These are phyloP conservation scores for Creolimax fragrantissima DNA, from an alignment of 78 protist species.

Conservation along the genomic window DNA sequence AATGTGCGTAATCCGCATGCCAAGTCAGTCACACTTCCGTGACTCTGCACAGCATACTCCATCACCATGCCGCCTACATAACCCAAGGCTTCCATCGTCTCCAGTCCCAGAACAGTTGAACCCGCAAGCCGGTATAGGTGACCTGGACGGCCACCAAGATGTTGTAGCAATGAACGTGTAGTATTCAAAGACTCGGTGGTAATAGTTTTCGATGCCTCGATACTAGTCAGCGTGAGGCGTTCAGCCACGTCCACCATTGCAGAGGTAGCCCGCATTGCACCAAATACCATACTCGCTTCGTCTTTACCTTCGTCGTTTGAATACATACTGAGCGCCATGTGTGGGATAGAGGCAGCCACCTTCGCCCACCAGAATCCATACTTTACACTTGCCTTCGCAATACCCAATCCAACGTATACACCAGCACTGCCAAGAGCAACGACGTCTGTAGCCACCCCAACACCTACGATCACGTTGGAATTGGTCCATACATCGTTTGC, in stretches of 20 bases:
- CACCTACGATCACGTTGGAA: neutral
- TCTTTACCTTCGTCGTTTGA: neutral
- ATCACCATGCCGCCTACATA: neutral
- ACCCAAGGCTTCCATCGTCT: no score
- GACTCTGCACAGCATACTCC: neutral
- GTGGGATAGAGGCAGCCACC: neutral
- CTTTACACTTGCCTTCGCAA: neutral
- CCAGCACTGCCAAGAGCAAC: neutral
- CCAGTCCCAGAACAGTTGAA: neutral
- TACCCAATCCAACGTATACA: neutral
- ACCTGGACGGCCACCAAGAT: neutral
- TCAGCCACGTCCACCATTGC: neutral
- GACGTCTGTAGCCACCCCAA: neutral
- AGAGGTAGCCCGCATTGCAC: neutral
- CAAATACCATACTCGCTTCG: neutral
- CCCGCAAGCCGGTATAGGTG: neutral
- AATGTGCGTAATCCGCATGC: neutral
- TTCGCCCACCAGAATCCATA: neutral
- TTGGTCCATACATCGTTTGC: neutral
- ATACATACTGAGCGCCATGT: neutral
- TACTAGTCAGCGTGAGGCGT: neutral
- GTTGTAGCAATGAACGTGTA: neutral
- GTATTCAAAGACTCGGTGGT: neutral
- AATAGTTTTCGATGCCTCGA: neutral
- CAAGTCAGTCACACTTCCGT: neutral